phyloP scores from a whole-genome alignment of 164 flowering plant species.

The Buxus sempervirens region DNA sequence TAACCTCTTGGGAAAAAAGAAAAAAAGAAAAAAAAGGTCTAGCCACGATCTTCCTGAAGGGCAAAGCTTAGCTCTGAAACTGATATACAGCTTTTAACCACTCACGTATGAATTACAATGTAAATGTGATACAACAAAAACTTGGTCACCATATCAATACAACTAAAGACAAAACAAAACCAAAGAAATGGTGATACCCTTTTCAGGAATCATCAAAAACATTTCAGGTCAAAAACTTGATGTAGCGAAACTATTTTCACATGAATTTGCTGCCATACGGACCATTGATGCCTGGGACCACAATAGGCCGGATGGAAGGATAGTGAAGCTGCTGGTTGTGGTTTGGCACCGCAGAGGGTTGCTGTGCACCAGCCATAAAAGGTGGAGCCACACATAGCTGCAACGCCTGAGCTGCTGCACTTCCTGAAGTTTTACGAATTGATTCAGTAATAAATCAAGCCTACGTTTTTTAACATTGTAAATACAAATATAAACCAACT shows the following conservation, averaged over 20 bases:
- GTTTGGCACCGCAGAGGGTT: constrained; percentile 39
- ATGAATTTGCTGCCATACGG: constrained; percentile 41
- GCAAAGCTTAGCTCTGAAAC: neutral
- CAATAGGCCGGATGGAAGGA: constrained; percentile 36
- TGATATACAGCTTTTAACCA: neutral
- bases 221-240: neutral
- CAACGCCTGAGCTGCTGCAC: constrained; percentile 34
- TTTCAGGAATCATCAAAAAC: neutral
- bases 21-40: too few species aligned
- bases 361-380: constrained; percentile 37
- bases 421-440: constrained; percentile 32
- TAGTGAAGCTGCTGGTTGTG: constrained; percentile 52
- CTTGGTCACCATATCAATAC: too few species aligned
- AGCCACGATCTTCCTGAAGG: neutral
- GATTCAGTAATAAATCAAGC: neutral
- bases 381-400: constrained; percentile 46
- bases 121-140: neutral
- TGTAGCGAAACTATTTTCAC: constrained; percentile 16
- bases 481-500: neutral
- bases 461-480: neutral
- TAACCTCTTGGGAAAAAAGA: too few species aligned
- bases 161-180: too few species aligned
- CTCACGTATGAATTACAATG: neutral
- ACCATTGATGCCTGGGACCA: constrained; percentile 39
- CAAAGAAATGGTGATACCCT: neutral